Evolutionary conservation across 495 filamentous ascomycete genomes (phyloP).

Genomic region (Cercophora sp.): DNA sequence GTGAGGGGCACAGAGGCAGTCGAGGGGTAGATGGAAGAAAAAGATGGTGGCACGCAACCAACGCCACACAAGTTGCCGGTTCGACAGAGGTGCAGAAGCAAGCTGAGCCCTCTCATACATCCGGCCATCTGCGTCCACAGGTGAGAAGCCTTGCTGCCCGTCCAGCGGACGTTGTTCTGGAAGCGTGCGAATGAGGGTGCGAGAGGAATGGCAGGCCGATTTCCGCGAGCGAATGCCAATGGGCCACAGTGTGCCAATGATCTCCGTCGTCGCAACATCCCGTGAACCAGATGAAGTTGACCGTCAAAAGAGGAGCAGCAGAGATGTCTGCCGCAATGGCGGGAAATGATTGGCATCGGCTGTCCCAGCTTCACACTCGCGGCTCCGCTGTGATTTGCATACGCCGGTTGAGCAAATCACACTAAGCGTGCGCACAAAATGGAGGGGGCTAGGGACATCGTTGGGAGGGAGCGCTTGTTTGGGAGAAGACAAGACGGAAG

Average conservation of each 20-base stretch:
- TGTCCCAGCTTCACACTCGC: conserved; percentile 3
- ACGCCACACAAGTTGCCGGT: no score
- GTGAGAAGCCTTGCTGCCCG: no score
- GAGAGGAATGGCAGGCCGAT: neutral
- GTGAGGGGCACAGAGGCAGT: no score
- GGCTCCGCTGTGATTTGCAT: conserved; percentile 7
- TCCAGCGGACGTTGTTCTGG: no score
- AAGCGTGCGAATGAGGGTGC: neutral
- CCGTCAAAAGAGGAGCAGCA: no score
- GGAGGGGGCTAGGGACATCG: neutral
- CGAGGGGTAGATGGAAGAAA: neutral
- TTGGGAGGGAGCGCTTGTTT: no score
- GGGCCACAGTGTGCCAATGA: no score
- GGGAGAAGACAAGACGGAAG: no score
- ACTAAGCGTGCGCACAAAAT: conserved; percentile 4
- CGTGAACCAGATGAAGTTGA: neutral
- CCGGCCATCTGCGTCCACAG: no score
- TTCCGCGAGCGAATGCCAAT: conserved; percentile 7
- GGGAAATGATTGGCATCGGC: conserved; percentile 5
- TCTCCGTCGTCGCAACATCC: neutral
- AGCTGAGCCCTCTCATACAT: neutral
- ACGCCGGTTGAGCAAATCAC: neutral
- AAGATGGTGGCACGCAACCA: neutral
- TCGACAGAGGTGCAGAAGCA: conserved; percentile 6
- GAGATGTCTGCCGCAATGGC: no score